Evolutionary conservation across 2,329 filamentous ascomycete genomes (phyloP).

Genomic region (Emericellopsis atlantica): DNA sequence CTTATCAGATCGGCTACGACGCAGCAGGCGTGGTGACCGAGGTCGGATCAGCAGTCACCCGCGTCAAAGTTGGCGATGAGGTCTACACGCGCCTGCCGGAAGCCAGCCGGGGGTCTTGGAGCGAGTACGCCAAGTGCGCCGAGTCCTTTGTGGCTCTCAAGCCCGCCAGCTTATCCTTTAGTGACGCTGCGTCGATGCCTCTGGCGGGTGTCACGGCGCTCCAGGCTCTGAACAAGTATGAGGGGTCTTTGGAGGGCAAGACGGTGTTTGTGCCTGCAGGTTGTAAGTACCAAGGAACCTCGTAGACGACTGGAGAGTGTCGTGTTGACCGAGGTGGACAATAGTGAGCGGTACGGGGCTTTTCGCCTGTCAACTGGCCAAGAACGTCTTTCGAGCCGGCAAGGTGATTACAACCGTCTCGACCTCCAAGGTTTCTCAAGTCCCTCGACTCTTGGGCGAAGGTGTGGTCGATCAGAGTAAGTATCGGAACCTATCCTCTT

Average conservation of each 20-base stretch:
- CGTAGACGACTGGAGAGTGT: too few species aligned
- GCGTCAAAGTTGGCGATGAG: constrained; percentile 16
- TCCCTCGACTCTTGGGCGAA: constrained; percentile 22
- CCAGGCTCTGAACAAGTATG: constrained; percentile 19
- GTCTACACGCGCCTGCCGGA: constrained; percentile 11
- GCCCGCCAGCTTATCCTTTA: constrained; percentile 24
- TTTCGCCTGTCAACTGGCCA: constrained; percentile 25
- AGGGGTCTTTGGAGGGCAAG: constrained; percentile 24
- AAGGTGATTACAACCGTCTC: constrained; percentile 32
- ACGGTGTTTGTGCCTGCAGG: constrained; percentile 13
- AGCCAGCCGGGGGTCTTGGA: constrained; percentile 14
- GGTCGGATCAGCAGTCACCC: constrained; percentile 16
- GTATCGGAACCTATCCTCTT: constrained; percentile 1
- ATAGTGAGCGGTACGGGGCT: constrained; percentile 11
- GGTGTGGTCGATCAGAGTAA: constrained; percentile 20
- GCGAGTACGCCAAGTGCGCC: constrained; percentile 19
- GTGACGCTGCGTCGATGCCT: constrained; percentile 28
- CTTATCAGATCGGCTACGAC: constrained; percentile 29
- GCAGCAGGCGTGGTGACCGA: constrained; percentile 22
- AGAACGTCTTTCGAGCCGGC: constrained; percentile 26
- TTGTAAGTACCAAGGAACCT: constrained; percentile 4
- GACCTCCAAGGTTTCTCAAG: constrained; percentile 22
- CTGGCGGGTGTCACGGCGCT: constrained; percentile 27
- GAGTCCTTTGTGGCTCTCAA: constrained; percentile 21
- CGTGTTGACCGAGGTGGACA: neutral